Base-by-base conservation (phyloP, 768 basidiomycete genomes). In the Mycena vitilis region DNA sequence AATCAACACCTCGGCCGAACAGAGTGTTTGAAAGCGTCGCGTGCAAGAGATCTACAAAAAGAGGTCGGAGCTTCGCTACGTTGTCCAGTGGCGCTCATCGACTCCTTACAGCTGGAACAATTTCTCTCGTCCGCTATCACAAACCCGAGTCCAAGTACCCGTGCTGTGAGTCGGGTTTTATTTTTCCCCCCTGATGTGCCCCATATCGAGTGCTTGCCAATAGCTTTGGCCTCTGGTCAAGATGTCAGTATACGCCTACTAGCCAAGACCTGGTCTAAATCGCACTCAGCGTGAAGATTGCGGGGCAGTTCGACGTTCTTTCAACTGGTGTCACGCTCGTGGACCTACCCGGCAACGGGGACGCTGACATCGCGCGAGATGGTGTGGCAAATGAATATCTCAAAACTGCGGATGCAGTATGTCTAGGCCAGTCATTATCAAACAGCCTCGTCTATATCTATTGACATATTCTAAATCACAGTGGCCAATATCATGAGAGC, bases 191-290 rank as follows among this genome's bases (percentile, higher is more conserved):
- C 0, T 15, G 2, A 42, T 16, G n/a, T 65, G 30, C 30, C 30
- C 30, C 15, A 60, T n/a, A 11, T 15, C 40, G 11, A 40, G 15
- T 15, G 47, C 2, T n/a, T 0, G 7, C 23, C 30, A 45, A 25
- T 34, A 71, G 67, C 58, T 72, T 25, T 72, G 71, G 71, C 71
- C 71, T 1, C 45, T 72, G 63, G 71, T 72, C 5, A 68, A 69
- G 49, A 65, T 49, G 71, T 69, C 5, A 7, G 57, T 51, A 1
- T 30, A 30, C 30, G 4, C 22, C 49, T 9, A 36, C 40, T 15
- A 13, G 18, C 42, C 9, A 34, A 11, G 34, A 48, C 22, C 6
- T 10, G 3, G 0, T 38, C 57, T 63, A 22, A 69, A 10, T 49
- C 3, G 38, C 15, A 15, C n/a, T 5, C 51, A 72, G 71, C 0